Evolutionary conservation across 331 rosid genomes (phyloP).

Genomic region (Erythrophleum ivorense): DNA sequence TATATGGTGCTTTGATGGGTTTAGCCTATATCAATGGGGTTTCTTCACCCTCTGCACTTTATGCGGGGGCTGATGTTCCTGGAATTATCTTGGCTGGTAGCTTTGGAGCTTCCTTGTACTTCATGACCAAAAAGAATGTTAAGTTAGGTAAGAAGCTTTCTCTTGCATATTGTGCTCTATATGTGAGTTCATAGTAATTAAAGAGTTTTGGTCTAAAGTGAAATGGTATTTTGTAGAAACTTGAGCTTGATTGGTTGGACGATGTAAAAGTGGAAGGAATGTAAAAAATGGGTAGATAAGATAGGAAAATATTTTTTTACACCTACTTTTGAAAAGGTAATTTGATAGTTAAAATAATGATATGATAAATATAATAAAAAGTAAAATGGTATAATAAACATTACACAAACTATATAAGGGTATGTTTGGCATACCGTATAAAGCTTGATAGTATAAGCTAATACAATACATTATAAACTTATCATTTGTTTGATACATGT

Average conservation of each 20-base stretch:
- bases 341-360: too few relatives aligned
- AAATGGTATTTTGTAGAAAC: conserved; percentile 10
- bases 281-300: too few relatives aligned
- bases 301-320: too few relatives aligned
- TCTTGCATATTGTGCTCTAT: conserved; percentile 19
- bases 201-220: neutral
- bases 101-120: conserved; percentile 94
- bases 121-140: conserved; percentile 86
- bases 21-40: conserved; percentile 77
- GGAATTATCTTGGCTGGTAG: conserved; percentile 96
- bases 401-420: too few relatives aligned
- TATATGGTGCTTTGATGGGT: conserved; percentile 89
- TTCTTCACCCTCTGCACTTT: conserved; percentile 54
- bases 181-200: neutral
- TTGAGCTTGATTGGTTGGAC: neutral
- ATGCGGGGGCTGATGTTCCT: conserved; percentile 79
- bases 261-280: too few relatives aligned
- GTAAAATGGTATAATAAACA: too few relatives aligned
- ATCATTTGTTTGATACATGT: too few relatives aligned
- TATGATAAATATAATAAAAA: too few relatives aligned
- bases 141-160: conserved; percentile 73
- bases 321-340: too few relatives aligned
- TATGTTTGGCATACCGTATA: too few relatives aligned
- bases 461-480: too few relatives aligned
- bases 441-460: too few relatives aligned